Base-by-base conservation (phyloP, 805 yeast species). In the Wickerhamiella kurtzmanii region DNA sequence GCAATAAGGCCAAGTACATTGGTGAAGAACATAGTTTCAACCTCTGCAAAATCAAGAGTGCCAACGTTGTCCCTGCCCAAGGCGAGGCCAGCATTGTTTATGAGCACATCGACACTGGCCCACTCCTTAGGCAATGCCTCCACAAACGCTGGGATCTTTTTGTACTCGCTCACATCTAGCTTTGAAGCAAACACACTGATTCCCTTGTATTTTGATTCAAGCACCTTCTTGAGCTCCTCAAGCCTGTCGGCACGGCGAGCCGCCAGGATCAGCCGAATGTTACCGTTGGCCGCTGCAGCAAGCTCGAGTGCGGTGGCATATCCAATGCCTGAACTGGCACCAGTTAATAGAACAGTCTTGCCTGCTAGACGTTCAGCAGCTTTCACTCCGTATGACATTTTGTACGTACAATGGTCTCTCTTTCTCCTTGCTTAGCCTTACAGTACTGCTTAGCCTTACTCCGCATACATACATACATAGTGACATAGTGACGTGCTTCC, bases 251-350 rank as follows among this genome's bases (percentile, higher is more conserved):
- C 53, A 66, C 95, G 78, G 65, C 95, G 77, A 2, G 95, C 95
- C 2, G 87, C 73, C 20, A 86, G 70, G 51, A 86, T 70, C 56
- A 86, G 71, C 57, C 81, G 79, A 55, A 82, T 61, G 11, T 79
- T 62, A 28, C 95, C 94, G 43, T 75, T 69, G 19, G 89, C 71
- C 15, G 86, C 84, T 19, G 70, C 77, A 39, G 95, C 92, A 54
- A 85, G 78, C 61, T 88, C 94, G 42, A 72, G 64, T 15, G 96
- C 97, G 9, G 96, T 87, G 46, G 95, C 92, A 54, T 77, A 77
- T 11, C 97, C 98, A 58, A 89, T 89, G 47, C 97, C 97, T 15
- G 95, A 79, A 21, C 95, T 84, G 5, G 97, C 97, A 52, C 97
- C 97, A n/a, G 97, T 85, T 58, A 89, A 81, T 38, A 89, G 73